These are phyloP conservation scores for Isabelozyma gotoi DNA, from an alignment of 805 yeast species.

Conservation along the genomic window DNA sequence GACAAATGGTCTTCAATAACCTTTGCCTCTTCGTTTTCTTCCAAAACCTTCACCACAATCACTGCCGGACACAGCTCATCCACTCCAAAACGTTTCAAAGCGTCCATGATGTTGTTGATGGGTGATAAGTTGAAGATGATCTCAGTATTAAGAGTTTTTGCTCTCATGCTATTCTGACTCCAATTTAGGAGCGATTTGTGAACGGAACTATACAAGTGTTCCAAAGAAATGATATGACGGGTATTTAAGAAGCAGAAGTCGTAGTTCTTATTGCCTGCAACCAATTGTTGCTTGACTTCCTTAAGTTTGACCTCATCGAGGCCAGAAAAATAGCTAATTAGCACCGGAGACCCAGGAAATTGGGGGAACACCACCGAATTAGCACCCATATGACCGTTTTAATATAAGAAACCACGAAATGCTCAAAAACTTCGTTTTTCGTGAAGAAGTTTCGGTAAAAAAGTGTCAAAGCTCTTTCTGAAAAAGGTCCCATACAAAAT, in stretches of 20 bases:
- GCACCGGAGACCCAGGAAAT: conserved; percentile 36
- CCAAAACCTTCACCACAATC: conserved; percentile 51
- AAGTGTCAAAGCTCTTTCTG: no score
- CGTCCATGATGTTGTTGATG: conserved; percentile 68
- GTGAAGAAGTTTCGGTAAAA: no score
- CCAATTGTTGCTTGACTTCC: conserved; percentile 44
- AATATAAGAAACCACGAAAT: no score
- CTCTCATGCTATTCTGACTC: conserved; percentile 48
- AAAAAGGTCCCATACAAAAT: no score
- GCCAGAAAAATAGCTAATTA: conserved; percentile 43
- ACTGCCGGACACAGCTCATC: conserved; percentile 46
- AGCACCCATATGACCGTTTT: no score
- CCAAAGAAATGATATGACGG: conserved; percentile 52
- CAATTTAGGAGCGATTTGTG: conserved; percentile 60
- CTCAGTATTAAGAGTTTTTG: conserved; percentile 71
- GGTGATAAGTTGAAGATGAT: conserved; percentile 69
- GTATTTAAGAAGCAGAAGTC: conserved; percentile 71
- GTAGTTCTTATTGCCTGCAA: conserved; percentile 45
- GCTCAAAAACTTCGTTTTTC: no score
- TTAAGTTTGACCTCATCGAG: conserved; percentile 39
- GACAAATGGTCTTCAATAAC: conserved; percentile 34
- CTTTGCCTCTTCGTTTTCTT: conserved; percentile 10
- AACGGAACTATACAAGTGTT: conserved; percentile 61
- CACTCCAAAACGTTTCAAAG: conserved; percentile 69
- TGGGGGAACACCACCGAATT: conserved; percentile 40